These are phyloP conservation scores for Kockiozyma suomiensis DNA, from an alignment of 805 yeast genomes.

Conservation along the genomic window DNA sequence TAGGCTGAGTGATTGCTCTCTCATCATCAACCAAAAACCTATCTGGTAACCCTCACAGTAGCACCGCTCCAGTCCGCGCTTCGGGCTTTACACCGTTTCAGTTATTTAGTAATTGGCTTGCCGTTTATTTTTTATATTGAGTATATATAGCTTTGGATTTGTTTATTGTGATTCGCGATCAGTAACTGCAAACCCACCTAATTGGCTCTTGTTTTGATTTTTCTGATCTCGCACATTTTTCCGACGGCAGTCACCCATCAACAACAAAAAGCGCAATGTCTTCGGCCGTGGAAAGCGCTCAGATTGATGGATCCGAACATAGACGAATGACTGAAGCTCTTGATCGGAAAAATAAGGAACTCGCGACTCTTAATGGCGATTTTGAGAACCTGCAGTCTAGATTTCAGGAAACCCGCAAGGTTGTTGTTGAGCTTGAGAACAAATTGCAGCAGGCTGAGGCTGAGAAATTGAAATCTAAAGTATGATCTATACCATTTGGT, in stretches of 20 bases:
- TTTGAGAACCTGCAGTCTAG: slow-evolving; percentile 44
- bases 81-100: too few species aligned
- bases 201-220: too few species aligned
- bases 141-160: too few species aligned
- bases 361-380: slow-evolving; percentile 45
- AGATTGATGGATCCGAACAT: slow-evolving; percentile 35
- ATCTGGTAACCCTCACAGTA: too few species aligned
- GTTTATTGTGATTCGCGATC: too few species aligned
- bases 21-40: too few species aligned
- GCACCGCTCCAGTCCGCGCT: too few species aligned
- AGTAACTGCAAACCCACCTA: too few species aligned
- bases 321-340: slow-evolving; percentile 38
- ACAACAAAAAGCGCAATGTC: not conserved
- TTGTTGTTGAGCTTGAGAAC: slow-evolving; percentile 47
- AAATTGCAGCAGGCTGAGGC: slow-evolving; percentile 44
- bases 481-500: slow-evolving; percentile 1
- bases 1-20: too few species aligned
- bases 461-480: slow-evolving; percentile 37
- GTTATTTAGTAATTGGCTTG: too few species aligned
- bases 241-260: too few species aligned
- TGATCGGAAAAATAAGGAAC: slow-evolving; percentile 39
- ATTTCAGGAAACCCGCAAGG: slow-evolving; percentile 47
- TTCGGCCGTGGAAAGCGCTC: not conserved
- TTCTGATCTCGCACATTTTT: not conserved
- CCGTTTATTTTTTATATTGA: too few species aligned